Percentiles rank a stretch among this genome's conserved stretches.
Evolutionary conservation across 1,284 basidiomycete genomes (phyloP).

Genomic region (Austroboletus sp.): DNA sequence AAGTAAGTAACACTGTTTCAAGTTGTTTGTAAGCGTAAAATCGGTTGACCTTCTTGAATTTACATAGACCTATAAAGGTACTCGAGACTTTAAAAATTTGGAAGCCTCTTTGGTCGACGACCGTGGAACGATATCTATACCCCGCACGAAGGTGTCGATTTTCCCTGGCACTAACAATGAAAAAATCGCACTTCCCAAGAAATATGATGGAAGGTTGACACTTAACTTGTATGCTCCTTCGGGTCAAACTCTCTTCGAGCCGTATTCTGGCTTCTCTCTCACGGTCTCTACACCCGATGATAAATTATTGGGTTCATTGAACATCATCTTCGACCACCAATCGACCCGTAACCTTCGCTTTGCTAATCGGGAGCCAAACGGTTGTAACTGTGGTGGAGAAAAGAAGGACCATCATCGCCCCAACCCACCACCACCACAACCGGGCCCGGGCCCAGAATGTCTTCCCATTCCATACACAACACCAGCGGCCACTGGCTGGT

Average conservation of each 20-base stretch:
- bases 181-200: too few relatives aligned
- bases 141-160: background rate
- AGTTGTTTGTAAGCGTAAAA: background rate
- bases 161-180: too few relatives aligned
- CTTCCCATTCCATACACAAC: constrained; percentile 8
- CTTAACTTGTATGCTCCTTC: constrained; percentile 2
- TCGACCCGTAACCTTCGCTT: constrained; percentile 11
- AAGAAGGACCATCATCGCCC: background rate
- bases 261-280: constrained; percentile 11
- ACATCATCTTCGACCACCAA: constrained; percentile 10
- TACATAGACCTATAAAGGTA: constrained; percentile 5
- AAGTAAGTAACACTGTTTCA: background rate
- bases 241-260: constrained; percentile 1
- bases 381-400: background rate
- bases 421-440: background rate
- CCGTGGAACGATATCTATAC: constrained; percentile 1
- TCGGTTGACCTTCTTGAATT: background rate
- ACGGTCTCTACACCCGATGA: background rate
- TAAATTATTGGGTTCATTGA: constrained; percentile 10
- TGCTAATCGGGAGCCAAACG: constrained; percentile 3
- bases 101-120: constrained; percentile 10
- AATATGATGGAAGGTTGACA: constrained; percentile 7
- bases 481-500: constrained; percentile 14
- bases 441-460: background rate
- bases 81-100: background rate